phyloP scores from a whole-genome alignment of 352 stramenopile species.

The Pythium grandisporangium region DNA sequence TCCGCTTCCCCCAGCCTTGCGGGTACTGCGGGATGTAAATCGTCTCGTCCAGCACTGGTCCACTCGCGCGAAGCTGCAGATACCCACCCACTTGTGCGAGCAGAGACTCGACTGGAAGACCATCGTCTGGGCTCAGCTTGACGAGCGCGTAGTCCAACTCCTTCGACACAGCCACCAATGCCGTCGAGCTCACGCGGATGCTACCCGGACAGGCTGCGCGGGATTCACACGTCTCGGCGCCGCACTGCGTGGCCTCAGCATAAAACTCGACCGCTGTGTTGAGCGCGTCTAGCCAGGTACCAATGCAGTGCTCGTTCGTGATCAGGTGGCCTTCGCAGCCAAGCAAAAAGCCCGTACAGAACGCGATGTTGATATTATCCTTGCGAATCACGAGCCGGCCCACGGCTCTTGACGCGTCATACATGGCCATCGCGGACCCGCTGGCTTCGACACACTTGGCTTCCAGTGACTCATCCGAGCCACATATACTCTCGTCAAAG shows the following conservation, averaged over 20 bases:
- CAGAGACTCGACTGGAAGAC: slow-evolving; percentile 20
- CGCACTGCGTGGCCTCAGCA: slow-evolving; percentile 39
- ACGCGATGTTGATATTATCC: slow-evolving; percentile 48
- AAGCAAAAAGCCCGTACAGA: slow-evolving; percentile 62
- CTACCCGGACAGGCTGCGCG: slow-evolving; percentile 35
- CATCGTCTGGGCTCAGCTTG: slow-evolving; percentile 13
- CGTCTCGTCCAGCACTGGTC: slow-evolving; percentile 19
- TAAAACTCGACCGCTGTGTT: slow-evolving; percentile 68
- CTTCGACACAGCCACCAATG: slow-evolving; percentile 25
- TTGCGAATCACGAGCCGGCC: slow-evolving; percentile 60
- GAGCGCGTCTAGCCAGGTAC: slow-evolving; percentile 41
- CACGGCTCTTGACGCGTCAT: slow-evolving; percentile 31
- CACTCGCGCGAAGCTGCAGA: slow-evolving; percentile 22
- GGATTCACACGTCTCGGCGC: slow-evolving; percentile 13
- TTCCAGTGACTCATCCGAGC: slow-evolving; percentile 53
- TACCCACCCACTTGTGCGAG: slow-evolving; percentile 20
- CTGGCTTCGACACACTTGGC: slow-evolving; percentile 39
- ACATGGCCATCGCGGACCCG: slow-evolving; percentile 23
- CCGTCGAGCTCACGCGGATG: slow-evolving; percentile 21
- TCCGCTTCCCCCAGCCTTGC: slow-evolving; percentile 23
- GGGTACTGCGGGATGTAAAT: slow-evolving; percentile 39
- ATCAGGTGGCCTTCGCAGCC: slow-evolving; percentile 71
- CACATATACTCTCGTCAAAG: slow-evolving; percentile 59
- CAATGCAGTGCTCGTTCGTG: slow-evolving; percentile 77
- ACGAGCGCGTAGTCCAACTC: slow-evolving; percentile 34